Evolutionary conservation across 495 filamentous ascomycete species (phyloP).

Genomic region (Penicillium malachiteum): DNA sequence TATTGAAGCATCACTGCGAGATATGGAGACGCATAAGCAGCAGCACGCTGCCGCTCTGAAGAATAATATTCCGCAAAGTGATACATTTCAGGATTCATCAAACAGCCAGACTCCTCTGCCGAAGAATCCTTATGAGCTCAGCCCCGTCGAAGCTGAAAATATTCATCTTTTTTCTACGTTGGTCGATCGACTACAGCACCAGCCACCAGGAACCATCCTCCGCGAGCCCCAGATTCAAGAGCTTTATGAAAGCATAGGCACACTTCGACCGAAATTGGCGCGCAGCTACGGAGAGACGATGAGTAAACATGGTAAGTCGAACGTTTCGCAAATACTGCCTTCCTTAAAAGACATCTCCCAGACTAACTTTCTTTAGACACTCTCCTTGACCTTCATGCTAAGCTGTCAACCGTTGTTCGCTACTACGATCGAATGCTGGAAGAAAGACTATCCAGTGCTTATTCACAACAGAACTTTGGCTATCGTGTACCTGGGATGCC

Average conservation of each 20-base stretch:
- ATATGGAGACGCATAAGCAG: constrained; percentile 98
- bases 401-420: constrained; percentile 94
- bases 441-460: constrained; percentile 88
- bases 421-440: constrained; percentile 99
- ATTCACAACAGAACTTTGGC: constrained; percentile 70
- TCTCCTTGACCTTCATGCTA: constrained; percentile 88
- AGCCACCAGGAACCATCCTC: constrained; percentile 91
- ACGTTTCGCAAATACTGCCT: background rate
- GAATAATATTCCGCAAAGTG: constrained; percentile 50
- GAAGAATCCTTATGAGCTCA: constrained; percentile 92
- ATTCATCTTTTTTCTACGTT: constrained; percentile 95
- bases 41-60: constrained; percentile 78
- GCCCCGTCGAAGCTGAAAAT: constrained; percentile 90
- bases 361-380: constrained; percentile 60
- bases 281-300: constrained; percentile 98
- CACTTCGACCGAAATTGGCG: constrained; percentile 88
- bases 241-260: constrained; percentile 92
- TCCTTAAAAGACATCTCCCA: constrained; percentile 1
- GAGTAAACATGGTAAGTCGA: constrained; percentile 89
- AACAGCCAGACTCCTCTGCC: constrained; percentile 50
- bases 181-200: constrained; percentile 91
- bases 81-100: constrained; percentile 22
- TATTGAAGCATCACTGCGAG: constrained; percentile 91
- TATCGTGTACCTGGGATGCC: constrained; percentile 49
- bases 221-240: constrained; percentile 97